These are phyloP conservation scores for Panicum virgatum DNA, from an alignment of 202 grass and related monocot species.

Conservation along the genomic window DNA sequence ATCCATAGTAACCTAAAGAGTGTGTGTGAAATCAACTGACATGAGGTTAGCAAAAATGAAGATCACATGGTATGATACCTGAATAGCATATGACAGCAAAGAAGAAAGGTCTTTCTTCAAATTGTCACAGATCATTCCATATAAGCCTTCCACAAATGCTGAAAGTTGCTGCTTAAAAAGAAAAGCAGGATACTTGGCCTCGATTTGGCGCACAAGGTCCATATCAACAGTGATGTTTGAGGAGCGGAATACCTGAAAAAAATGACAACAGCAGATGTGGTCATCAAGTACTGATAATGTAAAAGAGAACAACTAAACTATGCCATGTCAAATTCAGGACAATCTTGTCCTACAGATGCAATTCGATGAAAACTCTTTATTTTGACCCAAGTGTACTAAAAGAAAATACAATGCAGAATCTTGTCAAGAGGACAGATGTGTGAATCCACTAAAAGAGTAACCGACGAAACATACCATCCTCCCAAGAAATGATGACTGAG, in stretches of 20 bases:
- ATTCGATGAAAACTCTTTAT: not conserved
- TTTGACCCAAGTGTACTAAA: constrained; percentile 15
- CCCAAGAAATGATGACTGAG: constrained; percentile 75
- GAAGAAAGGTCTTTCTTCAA: constrained; percentile 79
- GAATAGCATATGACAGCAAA: constrained; percentile 70
- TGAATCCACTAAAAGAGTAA: not conserved
- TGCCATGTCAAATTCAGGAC: constrained; percentile 22
- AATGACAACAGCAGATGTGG: constrained; percentile 17
- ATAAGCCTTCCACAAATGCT: constrained; percentile 88
- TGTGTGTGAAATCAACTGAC: not conserved
- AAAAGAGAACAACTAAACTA: not conserved
- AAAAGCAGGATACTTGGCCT: constrained; percentile 95
- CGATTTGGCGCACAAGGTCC: constrained; percentile 63
- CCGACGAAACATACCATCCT: constrained; percentile 53
- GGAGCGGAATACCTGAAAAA: constrained; percentile 63
- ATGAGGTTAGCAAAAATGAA: constrained; percentile 19
- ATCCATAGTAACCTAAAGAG: not conserved
- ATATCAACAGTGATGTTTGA: constrained; percentile 72
- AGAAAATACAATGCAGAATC: not conserved
- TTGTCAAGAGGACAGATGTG: constrained; percentile 6
- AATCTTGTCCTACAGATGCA: not conserved
- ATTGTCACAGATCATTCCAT: constrained; percentile 78
- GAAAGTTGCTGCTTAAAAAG: constrained; percentile 97
- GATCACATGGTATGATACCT: constrained; percentile 55
- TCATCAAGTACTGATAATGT: constrained; percentile 25